Evolutionary conservation across 306 rosid genomes (phyloP).

Genomic region (Urtica urens): DNA sequence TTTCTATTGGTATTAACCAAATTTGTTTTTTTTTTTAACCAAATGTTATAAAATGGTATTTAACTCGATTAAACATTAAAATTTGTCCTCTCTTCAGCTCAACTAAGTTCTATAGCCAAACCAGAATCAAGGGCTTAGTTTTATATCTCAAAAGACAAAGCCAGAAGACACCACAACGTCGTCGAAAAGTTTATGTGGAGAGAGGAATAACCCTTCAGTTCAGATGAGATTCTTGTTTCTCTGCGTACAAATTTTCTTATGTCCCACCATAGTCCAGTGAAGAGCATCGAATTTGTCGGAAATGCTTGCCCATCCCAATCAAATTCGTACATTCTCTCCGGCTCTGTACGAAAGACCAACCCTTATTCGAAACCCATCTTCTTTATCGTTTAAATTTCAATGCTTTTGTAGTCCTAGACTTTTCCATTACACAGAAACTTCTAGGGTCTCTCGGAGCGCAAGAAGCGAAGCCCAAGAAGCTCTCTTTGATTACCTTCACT

Average conservation of each 20-base stretch:
- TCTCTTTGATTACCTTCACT: slow-evolving; percentile 50
- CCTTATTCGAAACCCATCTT: slow-evolving; percentile 19
- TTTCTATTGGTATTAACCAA: too few species aligned
- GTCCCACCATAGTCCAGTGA: slow-evolving; percentile 13
- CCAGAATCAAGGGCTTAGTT: too few species aligned
- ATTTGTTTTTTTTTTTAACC: too few species aligned
- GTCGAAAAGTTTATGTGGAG: too few species aligned
- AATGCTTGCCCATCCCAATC: slow-evolving; percentile 29
- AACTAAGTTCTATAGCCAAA: too few species aligned
- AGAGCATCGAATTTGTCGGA: slow-evolving; percentile 12
- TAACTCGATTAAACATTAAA: too few species aligned
- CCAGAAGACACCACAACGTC: too few species aligned
- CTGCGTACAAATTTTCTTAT: slow-evolving; percentile 5
- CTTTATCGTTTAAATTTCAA: slow-evolving; percentile 14
- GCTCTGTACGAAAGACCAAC: slow-evolving; percentile 9
- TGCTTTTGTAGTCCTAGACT: slow-evolving; percentile 14
- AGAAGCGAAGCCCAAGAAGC: slow-evolving; percentile 37
- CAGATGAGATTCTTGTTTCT: neutral
- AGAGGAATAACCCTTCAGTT: too few species aligned
- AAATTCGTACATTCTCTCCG: slow-evolving; percentile 13
- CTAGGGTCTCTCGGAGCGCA: slow-evolving; percentile 23
- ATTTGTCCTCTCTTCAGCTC: too few species aligned
- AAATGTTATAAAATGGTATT: too few species aligned
- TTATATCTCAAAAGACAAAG: too few species aligned
- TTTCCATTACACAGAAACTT: neutral